phyloP scores from a whole-genome alignment of 1,284 basidiomycete genomes.

The Cutaneotrichosporon sp. region DNA sequence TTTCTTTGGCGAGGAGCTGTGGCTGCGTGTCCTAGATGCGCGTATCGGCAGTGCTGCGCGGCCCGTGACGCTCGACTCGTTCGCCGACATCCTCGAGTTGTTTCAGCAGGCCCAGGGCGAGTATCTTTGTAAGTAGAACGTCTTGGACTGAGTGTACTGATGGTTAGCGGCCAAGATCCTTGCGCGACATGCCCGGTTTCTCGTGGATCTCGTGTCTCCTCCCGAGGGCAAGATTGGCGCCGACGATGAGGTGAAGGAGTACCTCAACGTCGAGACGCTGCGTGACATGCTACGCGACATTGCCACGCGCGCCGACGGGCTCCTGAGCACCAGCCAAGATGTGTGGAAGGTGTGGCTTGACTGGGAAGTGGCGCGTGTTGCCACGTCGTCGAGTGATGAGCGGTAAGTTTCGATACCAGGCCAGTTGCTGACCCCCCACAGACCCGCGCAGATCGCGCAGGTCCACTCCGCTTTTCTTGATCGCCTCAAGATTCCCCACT shows the following conservation, averaged over 20 bases:
- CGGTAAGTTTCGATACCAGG: constrained; percentile 47
- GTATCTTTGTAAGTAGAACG: constrained; percentile 72
- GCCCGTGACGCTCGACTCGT: constrained; percentile 47
- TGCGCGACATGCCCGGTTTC: constrained; percentile 62
- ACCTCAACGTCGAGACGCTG: constrained; percentile 53
- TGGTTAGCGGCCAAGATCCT: constrained; percentile 64
- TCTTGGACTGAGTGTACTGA: constrained; percentile 8
- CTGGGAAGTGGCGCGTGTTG: constrained; percentile 66
- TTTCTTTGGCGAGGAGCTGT: constrained; percentile 36
- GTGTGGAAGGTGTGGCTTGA: constrained; percentile 68
- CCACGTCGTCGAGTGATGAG: constrained; percentile 50
- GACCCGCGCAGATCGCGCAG: constrained; percentile 26
- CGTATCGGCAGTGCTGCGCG: constrained; percentile 11
- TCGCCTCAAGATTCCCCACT: constrained; percentile 44
- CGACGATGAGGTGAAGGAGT: constrained; percentile 45
- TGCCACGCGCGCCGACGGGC: constrained; percentile 53
- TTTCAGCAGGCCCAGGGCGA: constrained; percentile 68
- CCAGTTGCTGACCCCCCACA: constrained; percentile 19
- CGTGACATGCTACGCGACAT: constrained; percentile 58
- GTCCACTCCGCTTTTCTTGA: constrained; percentile 43
- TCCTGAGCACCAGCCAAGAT: constrained; percentile 57
- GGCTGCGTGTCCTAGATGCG: constrained; percentile 31
- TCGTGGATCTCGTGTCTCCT: constrained; percentile 56
- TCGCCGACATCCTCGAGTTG: constrained; percentile 58
- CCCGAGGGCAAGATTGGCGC: constrained; percentile 2